Conservation (phyloP, 192 early-diverging fungal species). For the Backusella tuberculispora region DNA sequence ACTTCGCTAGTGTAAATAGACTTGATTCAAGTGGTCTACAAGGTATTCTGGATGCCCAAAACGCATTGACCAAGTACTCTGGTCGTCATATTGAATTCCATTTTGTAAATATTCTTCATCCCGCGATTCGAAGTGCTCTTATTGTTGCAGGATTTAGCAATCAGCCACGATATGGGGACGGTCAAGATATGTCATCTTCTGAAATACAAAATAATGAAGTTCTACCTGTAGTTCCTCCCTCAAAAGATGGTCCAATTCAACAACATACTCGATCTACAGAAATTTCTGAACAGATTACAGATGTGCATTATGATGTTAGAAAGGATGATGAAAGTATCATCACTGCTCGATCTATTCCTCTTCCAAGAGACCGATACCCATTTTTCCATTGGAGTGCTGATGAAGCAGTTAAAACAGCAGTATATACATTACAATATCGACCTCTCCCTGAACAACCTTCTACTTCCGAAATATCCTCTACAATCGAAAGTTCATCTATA, state of each 20-base stretch:
- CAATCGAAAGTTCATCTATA: too few species aligned
- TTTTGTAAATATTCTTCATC: constrained; percentile 36
- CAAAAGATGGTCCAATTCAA: constrained; percentile 29
- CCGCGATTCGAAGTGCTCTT: constrained; percentile 30
- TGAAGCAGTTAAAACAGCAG: constrained; percentile 35
- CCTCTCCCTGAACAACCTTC: neutral
- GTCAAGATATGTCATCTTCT: neutral
- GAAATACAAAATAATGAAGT: constrained; percentile 29
- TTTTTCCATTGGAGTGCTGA: constrained; percentile 44
- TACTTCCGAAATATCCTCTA: neutral
- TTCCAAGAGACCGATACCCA: constrained; percentile 35
- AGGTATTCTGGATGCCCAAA: constrained; percentile 38
- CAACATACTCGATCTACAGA: neutral
- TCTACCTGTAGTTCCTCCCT: constrained; percentile 37
- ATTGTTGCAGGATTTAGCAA: constrained; percentile 41
- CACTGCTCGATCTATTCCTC: constrained; percentile 17
- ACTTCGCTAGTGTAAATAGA: constrained; percentile 41
- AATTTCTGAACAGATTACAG: neutral
- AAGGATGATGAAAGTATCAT: constrained; percentile 15
- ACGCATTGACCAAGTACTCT: constrained; percentile 33
- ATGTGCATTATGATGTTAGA: neutral
- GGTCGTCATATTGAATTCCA: constrained; percentile 41
- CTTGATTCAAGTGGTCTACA: constrained; percentile 44
- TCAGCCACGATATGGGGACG: neutral
- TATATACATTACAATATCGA: constrained; percentile 2